These are phyloP conservation scores for Aquilaria sinensis DNA, from an alignment of 345 rosid species.

Conservation along the genomic window DNA sequence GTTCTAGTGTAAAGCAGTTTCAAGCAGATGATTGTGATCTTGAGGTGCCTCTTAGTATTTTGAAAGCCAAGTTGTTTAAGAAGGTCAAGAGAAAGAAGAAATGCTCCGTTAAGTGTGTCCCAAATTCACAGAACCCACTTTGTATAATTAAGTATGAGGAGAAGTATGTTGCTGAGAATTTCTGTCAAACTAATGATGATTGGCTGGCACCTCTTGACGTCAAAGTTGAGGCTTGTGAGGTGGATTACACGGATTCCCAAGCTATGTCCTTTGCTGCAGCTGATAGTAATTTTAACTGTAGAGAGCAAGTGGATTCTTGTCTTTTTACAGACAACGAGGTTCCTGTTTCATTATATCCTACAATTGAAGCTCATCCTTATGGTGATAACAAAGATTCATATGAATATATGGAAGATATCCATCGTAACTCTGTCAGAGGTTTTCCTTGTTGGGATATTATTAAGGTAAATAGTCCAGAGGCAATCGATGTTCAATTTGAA, in stretches of 20 bases:
- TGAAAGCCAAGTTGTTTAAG: slow-evolving; percentile 40
- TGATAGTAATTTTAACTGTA: slow-evolving; percentile 18
- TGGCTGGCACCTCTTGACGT: slow-evolving; percentile 18
- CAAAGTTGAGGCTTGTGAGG: slow-evolving; percentile 38
- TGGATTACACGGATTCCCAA: slow-evolving; percentile 24
- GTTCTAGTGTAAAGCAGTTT: slow-evolving; percentile 12
- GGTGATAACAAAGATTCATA: slow-evolving; percentile 10
- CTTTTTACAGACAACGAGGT: slow-evolving; percentile 15
- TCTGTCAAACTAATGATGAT: slow-evolving; percentile 14
- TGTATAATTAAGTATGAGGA: slow-evolving; percentile 15
- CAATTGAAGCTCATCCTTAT: slow-evolving; percentile 23
- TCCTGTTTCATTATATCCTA: slow-evolving; percentile 9
- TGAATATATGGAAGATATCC: slow-evolving; percentile 14
- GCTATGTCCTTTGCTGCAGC: slow-evolving; percentile 7
- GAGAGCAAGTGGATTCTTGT: slow-evolving; percentile 16
- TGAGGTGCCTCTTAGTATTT: slow-evolving; percentile 44
- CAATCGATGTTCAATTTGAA: slow-evolving; percentile 6
- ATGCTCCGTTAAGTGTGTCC: slow-evolving; percentile 15
- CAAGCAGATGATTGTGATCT: slow-evolving; percentile 38
- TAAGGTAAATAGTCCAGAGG: slow-evolving; percentile 20
- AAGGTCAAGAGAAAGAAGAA: slow-evolving; percentile 29
- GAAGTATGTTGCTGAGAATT: slow-evolving; percentile 3
- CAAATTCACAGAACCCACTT: slow-evolving; percentile 13
- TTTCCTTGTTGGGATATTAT: slow-evolving; percentile 25
- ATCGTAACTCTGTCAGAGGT: slow-evolving; percentile 10